Evolutionary conservation across 106 monocot species (phyloP), one percentile per base, ranked within the genome.

Genomic region (Allium sativum): DNA sequence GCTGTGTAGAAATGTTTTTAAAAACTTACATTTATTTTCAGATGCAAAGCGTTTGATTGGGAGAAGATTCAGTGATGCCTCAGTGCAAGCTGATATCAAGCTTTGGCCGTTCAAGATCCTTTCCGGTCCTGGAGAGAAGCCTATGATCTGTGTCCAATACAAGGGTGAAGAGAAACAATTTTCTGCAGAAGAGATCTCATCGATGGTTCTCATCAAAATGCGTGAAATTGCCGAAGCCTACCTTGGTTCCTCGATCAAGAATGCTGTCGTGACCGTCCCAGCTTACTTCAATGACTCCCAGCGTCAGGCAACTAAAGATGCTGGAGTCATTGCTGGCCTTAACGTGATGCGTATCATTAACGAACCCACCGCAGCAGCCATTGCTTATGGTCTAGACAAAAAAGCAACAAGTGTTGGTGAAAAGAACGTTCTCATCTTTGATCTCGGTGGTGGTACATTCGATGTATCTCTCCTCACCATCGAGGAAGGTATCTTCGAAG

Each of bases 181-280:
- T 45, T 17, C 68, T n/a, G 66, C 66, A 54, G 66, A 66, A 31
- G 66, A 66, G 42, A 66, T 66, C 40, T 65, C 65, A 12, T 65
- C 65, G 7, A 65, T 65, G 65, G 65, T 65, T n/a, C 14, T 65
- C 45, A 65, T 65, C 12, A 65, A 65, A 41, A 65, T 65, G 65
- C 45, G 51, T 9, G 81, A 81, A 45, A 81, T 78, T 9, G 86
- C 86, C 0, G 86, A 86, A 58, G 82, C 86, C 1, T 86, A 70
- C 50, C 82, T 85, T 18, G 78, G 85, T n/a, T 47, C 60, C 19
- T 78, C 65, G 3, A 20, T 81, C 6, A 72, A 77, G 61, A 72
- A 72, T 41, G 72, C 67, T 12, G 77, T 77, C 19, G 77, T 77
- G 0, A 77, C 77, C 48, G 77, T 77, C 8, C 77, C 77, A 46